Evolutionary conservation across 2,329 filamentous ascomycete genomes (phyloP), one percentile per base, ranked within the genome.

Genomic region (Akanthomyces lecanii): DNA sequence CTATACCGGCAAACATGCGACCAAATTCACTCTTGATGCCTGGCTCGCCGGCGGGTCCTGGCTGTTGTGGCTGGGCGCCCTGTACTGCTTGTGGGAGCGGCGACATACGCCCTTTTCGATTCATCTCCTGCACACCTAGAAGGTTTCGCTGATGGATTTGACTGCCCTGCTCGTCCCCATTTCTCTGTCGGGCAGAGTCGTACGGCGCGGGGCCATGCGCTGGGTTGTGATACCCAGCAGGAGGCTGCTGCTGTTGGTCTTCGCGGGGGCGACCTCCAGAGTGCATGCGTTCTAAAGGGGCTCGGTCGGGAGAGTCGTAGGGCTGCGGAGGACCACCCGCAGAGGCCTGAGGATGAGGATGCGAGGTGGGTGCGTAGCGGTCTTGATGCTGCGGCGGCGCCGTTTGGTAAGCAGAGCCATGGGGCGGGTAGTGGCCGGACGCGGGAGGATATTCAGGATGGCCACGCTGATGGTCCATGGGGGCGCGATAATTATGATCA

Each of bases 21-120:
- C 93, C 93, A 73, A 97, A 93, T 73, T 97, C 94, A 72, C 88
- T 96, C 80, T 97, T 97, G 71, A 97, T 96, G 50, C 90, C 90
- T 12, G 92, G 90, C 73, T 97, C 92, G 18, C 89, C 90, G 16
- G 87, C 86, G 6, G 92, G 91, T 4, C 90, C 91, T 60, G 90
- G 84, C 45, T 90, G 85, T 69, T 92, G 90, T 18, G 89, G 86
- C 73, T 97, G 93, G 1, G 91, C 93, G 25, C 94, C 94, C 72
- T 97, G 93, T 0, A 97, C 93, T 25, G 94, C 93, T 74, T 97
- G 94, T 1, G 94, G 94, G 18, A 97, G 79, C 1, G 94, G 94
- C 10, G 94, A 97, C 45, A 92, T 83, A 55, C 93, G 88, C 1
- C 93, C 93, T 67, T 89, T 90, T 60, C 91, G 87, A 71, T 92